Percentiles rank a stretch among this genome's conserved stretches.
These are phyloP conservation scores for Alternaria sp. DNA, from an alignment of 2,329 filamentous ascomycete genomes.

Conservation along the genomic window DNA sequence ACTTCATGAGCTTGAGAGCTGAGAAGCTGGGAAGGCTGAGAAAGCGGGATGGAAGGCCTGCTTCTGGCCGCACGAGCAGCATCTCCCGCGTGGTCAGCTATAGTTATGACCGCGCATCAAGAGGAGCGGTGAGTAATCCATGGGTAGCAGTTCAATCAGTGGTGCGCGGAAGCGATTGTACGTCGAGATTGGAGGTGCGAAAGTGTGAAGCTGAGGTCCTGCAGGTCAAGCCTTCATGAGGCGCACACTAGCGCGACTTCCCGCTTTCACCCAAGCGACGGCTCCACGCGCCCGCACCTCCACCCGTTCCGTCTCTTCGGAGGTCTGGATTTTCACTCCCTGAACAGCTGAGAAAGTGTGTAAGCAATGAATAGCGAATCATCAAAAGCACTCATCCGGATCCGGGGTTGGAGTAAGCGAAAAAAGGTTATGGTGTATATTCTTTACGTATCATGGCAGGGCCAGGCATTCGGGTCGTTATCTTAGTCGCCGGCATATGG, in stretches of 20 bases:
- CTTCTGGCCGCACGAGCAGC: background rate
- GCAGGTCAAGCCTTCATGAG: background rate
- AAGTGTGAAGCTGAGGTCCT: background rate
- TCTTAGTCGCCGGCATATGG: background rate
- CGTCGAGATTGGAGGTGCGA: background rate
- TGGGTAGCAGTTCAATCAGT: background rate
- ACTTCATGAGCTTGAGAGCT: background rate
- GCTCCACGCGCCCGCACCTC: background rate
- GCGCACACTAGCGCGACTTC: background rate
- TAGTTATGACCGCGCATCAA: background rate
- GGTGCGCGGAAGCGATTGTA: background rate
- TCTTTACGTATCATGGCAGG: background rate
- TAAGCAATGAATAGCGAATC: background rate
- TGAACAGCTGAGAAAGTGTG: background rate
- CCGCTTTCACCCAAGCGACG: background rate
- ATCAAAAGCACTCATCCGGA: background rate
- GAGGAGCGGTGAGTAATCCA: background rate
- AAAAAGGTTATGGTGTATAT: background rate
- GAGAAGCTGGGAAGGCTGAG: background rate
- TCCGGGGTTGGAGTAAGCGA: background rate
- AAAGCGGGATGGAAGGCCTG: background rate
- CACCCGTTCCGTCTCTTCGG: background rate
- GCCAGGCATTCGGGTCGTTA: background rate
- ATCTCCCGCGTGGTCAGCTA: background rate
- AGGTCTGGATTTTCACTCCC: background rate